These are phyloP conservation scores for Skeletonema grethae DNA, from an alignment of 108 stramenopile species.

Conservation along the genomic window DNA sequence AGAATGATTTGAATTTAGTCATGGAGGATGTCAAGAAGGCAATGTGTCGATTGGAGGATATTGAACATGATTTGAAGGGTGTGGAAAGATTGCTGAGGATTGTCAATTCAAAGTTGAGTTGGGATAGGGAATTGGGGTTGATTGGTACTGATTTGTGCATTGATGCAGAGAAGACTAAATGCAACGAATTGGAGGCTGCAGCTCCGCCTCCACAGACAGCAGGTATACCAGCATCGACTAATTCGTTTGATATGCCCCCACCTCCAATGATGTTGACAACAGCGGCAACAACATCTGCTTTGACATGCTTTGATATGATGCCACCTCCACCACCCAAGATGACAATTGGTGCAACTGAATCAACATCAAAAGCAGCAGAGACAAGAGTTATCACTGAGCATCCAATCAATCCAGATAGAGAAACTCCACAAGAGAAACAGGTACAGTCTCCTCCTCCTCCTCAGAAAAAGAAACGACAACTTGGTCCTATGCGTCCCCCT, in stretches of 20 bases:
- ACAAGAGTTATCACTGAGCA: not conserved
- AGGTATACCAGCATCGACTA: not conserved
- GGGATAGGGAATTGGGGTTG: constrained; percentile 48
- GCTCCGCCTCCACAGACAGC: constrained; percentile 19
- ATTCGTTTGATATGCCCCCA: constrained; percentile 1
- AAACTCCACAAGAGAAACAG: not conserved
- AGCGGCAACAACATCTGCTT: not conserved
- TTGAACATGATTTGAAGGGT: constrained; percentile 45
- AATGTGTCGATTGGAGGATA: constrained; percentile 8
- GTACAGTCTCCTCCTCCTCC: not conserved
- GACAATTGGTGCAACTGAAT: not conserved
- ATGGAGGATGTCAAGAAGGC: constrained; percentile 51
- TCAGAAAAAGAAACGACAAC: constrained; percentile 11
- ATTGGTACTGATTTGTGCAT: constrained; percentile 40
- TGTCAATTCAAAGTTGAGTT: constrained; percentile 61
- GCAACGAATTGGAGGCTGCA: not conserved
- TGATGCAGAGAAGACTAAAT: not conserved
- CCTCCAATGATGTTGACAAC: not conserved
- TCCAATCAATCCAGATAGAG: not conserved
- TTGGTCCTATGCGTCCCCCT: constrained; percentile 20
- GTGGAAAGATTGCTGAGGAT: constrained; percentile 54
- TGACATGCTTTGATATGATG: not conserved
- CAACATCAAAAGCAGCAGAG: not conserved
- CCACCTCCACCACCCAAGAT: not conserved
- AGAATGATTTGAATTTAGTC: constrained; percentile 69